Evolutionary conservation across 2,329 filamentous ascomycete genomes (phyloP).

Genomic region (Colletotrichum acutatum): DNA sequence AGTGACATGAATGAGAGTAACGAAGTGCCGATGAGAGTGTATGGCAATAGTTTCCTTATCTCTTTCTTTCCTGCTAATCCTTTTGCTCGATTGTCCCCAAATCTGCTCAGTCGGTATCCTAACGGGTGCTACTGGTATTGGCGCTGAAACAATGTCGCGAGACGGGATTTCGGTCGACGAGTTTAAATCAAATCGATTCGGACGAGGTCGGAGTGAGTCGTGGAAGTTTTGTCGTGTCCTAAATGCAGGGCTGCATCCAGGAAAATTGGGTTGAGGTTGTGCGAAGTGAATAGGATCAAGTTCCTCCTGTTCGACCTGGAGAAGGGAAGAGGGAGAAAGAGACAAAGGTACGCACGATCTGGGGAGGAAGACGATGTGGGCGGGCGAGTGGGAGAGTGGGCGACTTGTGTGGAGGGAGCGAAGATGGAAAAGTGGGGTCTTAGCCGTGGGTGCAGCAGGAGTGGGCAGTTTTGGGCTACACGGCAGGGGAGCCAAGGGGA

Average conservation of each 20-base stretch:
- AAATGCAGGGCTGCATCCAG: background rate
- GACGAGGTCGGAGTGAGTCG: background rate
- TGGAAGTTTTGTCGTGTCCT: background rate
- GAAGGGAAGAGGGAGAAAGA: constrained; percentile 22
- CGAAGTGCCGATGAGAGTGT: constrained; percentile 2
- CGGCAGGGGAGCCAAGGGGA: constrained; percentile 21
- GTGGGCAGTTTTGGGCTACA: constrained; percentile 22
- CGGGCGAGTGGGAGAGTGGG: constrained; percentile 20
- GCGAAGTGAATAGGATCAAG: constrained; percentile 17
- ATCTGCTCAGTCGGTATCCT: background rate
- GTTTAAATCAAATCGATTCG: constrained; percentile 1
- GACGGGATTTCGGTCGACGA: background rate
- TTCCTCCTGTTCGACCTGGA: constrained; percentile 27
- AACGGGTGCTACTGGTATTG: constrained; percentile 3
- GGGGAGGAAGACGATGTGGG: constrained; percentile 34
- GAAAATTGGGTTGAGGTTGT: background rate
- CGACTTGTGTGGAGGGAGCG: constrained; percentile 28
- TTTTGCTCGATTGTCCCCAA: constrained; percentile 7
- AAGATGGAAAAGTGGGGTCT: constrained; percentile 17
- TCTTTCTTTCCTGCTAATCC: background rate
- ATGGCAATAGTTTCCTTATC: constrained; percentile 1
- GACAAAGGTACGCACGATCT: constrained; percentile 30
- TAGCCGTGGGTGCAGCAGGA: constrained; percentile 20
- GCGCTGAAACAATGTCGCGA: constrained; percentile 29
- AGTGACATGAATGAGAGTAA: constrained; percentile 24